Evolutionary conservation across 2,329 filamentous ascomycete genomes (phyloP).

Genomic region (Paraconiothyrium sp.): DNA sequence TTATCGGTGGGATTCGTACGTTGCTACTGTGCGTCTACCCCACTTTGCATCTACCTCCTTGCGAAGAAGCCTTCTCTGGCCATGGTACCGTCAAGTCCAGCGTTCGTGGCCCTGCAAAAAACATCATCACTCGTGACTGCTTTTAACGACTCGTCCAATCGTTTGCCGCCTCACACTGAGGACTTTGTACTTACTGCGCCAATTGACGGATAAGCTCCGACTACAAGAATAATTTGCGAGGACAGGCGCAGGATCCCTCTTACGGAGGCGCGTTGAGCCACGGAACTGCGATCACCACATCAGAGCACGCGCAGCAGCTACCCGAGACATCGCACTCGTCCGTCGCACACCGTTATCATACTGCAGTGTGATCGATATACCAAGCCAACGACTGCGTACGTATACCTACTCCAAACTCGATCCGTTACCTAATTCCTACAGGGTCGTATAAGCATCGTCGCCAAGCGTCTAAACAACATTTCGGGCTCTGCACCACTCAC

Average conservation of each 20-base stretch:
- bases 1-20: constrained; percentile 1
- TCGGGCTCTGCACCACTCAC: constrained; percentile 24
- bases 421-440: constrained; percentile 6
- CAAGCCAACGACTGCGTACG: not conserved
- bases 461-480: constrained; percentile 23
- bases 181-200: not conserved
- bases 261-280: not conserved
- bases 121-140: not conserved
- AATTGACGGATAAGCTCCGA: not conserved
- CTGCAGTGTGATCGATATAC: too few relatives aligned
- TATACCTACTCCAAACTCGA: not conserved
- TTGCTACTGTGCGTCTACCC: constrained; percentile 1
- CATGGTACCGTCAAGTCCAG: not conserved
- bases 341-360: not conserved
- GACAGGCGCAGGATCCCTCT: not conserved
- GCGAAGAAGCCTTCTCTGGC: not conserved
- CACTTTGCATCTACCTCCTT: constrained; percentile 5
- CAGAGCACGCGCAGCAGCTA: not conserved
- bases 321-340: not conserved
- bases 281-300: not conserved
- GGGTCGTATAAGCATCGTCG: constrained; percentile 14
- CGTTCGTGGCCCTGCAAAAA: constrained; percentile 2
- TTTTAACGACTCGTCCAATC: not conserved
- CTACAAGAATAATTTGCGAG: not conserved
- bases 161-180: not conserved